Evolutionary conservation across 1,139 yeast species (phyloP).

Genomic region (Debaryomyces fabryi): DNA sequence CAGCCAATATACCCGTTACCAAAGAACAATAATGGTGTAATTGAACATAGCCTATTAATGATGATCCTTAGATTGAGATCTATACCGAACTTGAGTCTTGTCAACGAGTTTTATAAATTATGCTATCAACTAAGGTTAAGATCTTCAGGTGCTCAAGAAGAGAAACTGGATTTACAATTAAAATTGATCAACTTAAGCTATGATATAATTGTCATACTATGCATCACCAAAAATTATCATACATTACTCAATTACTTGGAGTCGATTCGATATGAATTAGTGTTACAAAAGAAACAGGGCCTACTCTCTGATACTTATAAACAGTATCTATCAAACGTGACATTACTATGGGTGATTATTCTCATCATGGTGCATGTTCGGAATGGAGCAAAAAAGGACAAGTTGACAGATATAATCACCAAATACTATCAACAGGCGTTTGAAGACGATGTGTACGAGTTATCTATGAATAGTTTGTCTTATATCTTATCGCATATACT

Average conservation of each 20-base stretch:
- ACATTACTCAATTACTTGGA: slow-evolving; percentile 32
- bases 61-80: slow-evolving; percentile 40
- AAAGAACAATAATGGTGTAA: slow-evolving; percentile 32
- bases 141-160: slow-evolving; percentile 8
- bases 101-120: slow-evolving; percentile 45
- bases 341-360: slow-evolving; percentile 23
- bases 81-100: slow-evolving; percentile 37
- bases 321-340: slow-evolving; percentile 23
- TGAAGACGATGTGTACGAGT: slow-evolving; percentile 10
- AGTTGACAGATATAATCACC: slow-evolving; percentile 6
- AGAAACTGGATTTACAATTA: slow-evolving; percentile 10
- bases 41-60: slow-evolving; percentile 29
- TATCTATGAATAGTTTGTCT: slow-evolving; percentile 17
- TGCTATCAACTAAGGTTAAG: slow-evolving; percentile 40
- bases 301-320: slow-evolving; percentile 8
- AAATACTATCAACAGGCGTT: slow-evolving; percentile 10
- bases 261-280: slow-evolving; percentile 23
- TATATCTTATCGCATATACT: slow-evolving; percentile 18
- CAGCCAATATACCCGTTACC: slow-evolving; percentile 40
- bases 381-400: slow-evolving; percentile 6
- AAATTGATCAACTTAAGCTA: slow-evolving; percentile 36
- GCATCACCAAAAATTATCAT: slow-evolving; percentile 33
- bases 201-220: slow-evolving; percentile 34
- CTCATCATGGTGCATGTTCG: slow-evolving; percentile 16
- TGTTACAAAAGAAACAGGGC: slow-evolving; percentile 10